These are phyloP conservation scores for Epichloe typhina DNA, from an alignment of 2,329 filamentous ascomycete genomes.

Conservation along the genomic window DNA sequence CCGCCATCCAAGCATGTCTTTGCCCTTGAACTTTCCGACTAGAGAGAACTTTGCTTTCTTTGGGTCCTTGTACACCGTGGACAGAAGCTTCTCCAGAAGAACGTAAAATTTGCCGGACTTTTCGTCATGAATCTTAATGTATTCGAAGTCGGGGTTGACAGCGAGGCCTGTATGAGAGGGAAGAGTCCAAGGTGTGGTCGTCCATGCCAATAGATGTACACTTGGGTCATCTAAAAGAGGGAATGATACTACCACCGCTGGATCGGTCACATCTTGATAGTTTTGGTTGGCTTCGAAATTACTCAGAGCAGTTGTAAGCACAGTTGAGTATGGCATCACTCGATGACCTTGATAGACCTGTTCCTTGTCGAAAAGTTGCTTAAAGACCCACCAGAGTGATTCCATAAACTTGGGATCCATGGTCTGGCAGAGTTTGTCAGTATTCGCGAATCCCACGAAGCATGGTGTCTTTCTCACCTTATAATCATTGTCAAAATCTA, in stretches of 20 bases:
- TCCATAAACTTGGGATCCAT: conserved; percentile 97
- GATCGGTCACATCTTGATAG: conserved; percentile 86
- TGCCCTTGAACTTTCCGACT: conserved; percentile 52
- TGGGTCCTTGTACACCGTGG: conserved; percentile 67
- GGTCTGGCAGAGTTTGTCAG: conserved; percentile 36
- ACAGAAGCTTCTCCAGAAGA: conserved; percentile 66
- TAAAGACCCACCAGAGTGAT: conserved; percentile 93
- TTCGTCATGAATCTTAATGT: conserved; percentile 76
- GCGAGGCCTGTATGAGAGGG: conserved; percentile 70
- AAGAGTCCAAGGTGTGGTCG: conserved; percentile 76
- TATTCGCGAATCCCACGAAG: not conserved
- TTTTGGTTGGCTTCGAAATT: conserved; percentile 93
- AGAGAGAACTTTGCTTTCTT: conserved; percentile 67
- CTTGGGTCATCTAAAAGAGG: conserved; percentile 66
- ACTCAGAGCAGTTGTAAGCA: conserved; percentile 75
- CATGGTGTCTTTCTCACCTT: conserved; percentile 41
- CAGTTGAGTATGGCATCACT: conserved; percentile 93
- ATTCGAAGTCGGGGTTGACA: conserved; percentile 72
- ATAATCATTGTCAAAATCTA: conserved; percentile 96
- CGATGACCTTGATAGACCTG: conserved; percentile 80
- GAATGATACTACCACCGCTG: conserved; percentile 78
- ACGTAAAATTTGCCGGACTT: conserved; percentile 73
- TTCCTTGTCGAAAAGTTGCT: conserved; percentile 80
- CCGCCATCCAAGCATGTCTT: conserved; percentile 56
- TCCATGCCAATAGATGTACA: conserved; percentile 73